Evolutionary conservation across 768 basidiomycete genomes (phyloP), one percentile per base, ranked within the genome.

Genomic region (Kwoniella dendrophila): DNA sequence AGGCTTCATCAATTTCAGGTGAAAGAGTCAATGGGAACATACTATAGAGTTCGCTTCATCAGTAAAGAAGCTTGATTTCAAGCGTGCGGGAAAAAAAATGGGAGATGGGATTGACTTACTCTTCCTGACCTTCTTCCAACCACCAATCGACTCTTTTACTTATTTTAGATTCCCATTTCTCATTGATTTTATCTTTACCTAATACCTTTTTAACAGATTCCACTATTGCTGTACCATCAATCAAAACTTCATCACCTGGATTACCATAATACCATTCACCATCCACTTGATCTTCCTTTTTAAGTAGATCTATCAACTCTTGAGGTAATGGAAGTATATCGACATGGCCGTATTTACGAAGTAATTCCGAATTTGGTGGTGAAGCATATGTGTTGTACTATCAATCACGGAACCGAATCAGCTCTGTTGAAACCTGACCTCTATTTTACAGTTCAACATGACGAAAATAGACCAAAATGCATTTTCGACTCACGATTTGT

Each of bases 311-410:
- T 3, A 70, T 33, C 0, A 62, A 34, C 2, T 56, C 62, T 10
- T 36, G 14, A 1, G 58, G 53, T 11, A 78, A 54, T 8, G 83
- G 84, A 18, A 93, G 76, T 29, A 86, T 72, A 78, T 98, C 96
- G 56, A 95, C 88, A 72, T 97, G 90, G 0, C 96, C 96, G 72
- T 95, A 98, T 58, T 90, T 86, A 44, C 96, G 86, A n/a, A 99
- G 84, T 7, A 99, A 85, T 68, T 94, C 94, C 6, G 90, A 85
- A 74, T 98, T 98, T 4, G 95, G 92, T 1, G 86, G 88, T 72
- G 94, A 90, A 27, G 88, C 91, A 76, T 98, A 99, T 0, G 95
- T 97, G 77, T 98, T 98, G 86, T 88, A 92, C 92, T 94, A 68
- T 4, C n/a, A n/a, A n/a, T n/a, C n/a, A n/a, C n/a, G n/a, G 43